Conservation (phyloP, 2,329 filamentous ascomycete species). For the Sclerotinia nivalis region DNA sequence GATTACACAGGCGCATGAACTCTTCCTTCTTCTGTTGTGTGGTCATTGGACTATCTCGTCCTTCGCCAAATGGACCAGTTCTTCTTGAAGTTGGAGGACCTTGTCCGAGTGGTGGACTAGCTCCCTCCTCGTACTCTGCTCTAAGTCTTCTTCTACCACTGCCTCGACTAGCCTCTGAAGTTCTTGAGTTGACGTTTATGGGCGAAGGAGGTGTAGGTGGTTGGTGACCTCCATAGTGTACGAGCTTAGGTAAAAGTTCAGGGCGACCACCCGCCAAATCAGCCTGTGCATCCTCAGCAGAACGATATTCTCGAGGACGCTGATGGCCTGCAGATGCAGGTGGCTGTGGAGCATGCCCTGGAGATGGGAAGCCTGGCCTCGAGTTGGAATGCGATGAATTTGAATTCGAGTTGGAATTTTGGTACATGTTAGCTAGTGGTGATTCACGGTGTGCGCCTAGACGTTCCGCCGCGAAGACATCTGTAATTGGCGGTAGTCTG, state of each 20-base stretch:
- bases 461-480: constrained; percentile 83
- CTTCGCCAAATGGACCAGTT: constrained; percentile 72
- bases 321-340: constrained; percentile 58
- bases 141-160: constrained; percentile 73
- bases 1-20: constrained; percentile 80
- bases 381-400: constrained; percentile 64
- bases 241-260: constrained; percentile 86
- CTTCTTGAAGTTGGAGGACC: constrained; percentile 62
- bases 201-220: constrained; percentile 77
- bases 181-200: constrained; percentile 40
- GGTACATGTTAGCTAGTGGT: constrained; percentile 31
- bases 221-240: constrained; percentile 93
- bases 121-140: constrained; percentile 92
- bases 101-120: constrained; percentile 78
- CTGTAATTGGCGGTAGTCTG: constrained; percentile 87
- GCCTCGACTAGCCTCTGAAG: constrained; percentile 45
- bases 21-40: constrained; percentile 87
- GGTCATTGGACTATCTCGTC: constrained; percentile 79
- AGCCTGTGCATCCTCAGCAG: constrained; percentile 91
- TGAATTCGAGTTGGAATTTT: constrained; percentile 43
- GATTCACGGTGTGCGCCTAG: constrained; percentile 62
- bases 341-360: constrained; percentile 50
- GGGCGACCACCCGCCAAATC: constrained; percentile 88
- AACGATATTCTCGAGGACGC: constrained; percentile 84
- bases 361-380: constrained; percentile 73